phyloP scores from a whole-genome alignment of 2,329 filamentous ascomycete species.

The Sarocladium oryzae region DNA sequence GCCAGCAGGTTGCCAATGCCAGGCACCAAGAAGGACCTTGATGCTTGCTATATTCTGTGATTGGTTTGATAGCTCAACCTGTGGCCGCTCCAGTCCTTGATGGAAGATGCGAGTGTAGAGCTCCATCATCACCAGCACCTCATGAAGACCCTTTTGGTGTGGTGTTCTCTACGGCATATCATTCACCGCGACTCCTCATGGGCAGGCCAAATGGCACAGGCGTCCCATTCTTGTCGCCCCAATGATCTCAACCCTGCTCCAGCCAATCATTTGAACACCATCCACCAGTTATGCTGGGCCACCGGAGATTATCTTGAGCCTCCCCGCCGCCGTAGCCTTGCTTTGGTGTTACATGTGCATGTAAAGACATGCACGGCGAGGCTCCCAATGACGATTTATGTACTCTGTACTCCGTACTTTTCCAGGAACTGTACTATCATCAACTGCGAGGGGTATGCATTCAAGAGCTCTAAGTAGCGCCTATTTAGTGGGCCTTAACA shows the following conservation, averaged over 20 bases:
- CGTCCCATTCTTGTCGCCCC: background rate
- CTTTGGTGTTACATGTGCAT: too few relatives aligned
- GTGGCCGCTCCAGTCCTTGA: too few relatives aligned
- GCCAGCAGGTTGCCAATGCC: background rate
- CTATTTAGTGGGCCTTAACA: constrained; percentile 54
- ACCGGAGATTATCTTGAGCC: constrained; percentile 3
- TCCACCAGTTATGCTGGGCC: background rate
- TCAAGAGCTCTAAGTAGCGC: too few relatives aligned
- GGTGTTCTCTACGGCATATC: too few relatives aligned
- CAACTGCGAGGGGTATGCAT: too few relatives aligned
- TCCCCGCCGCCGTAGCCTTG: background rate
- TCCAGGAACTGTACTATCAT: too few relatives aligned
- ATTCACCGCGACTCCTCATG: too few relatives aligned
- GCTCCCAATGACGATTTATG: too few relatives aligned
- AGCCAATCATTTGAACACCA: background rate
- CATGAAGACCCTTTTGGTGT: background rate
- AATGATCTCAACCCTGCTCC: background rate
- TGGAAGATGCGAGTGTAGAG: constrained; percentile 1
- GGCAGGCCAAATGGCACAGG: too few relatives aligned
- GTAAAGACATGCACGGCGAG: background rate
- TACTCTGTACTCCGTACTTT: too few relatives aligned
- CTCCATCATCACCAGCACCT: constrained; percentile 2
- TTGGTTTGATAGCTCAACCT: too few relatives aligned
- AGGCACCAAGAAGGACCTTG: background rate
- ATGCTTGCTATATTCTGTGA: background rate